Percentiles rank a stretch among this genome's conserved stretches.
phyloP scores from a whole-genome alignment of 257 asterid species.

The Solanum neorickii region DNA sequence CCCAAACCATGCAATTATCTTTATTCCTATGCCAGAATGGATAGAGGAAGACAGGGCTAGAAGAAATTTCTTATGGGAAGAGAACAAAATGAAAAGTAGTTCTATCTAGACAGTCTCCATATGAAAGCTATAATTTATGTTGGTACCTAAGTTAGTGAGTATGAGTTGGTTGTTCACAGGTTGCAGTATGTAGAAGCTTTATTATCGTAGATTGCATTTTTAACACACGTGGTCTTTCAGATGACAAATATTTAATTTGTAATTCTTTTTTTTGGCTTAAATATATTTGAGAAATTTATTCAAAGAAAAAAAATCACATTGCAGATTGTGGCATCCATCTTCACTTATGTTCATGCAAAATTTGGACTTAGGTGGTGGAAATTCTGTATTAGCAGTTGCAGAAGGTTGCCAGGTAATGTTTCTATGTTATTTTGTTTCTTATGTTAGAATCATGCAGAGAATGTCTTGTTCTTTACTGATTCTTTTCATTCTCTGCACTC shows the following conservation, averaged over 20 bases:
- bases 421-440: not conserved
- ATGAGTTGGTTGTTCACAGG: not conserved
- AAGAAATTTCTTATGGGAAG: not conserved
- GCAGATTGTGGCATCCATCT: slow-evolving; percentile 82
- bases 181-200: not conserved
- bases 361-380: slow-evolving; percentile 30
- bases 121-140: not conserved
- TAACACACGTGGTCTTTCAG: not conserved
- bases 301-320: slow-evolving; percentile 2
- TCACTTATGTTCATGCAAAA: slow-evolving; percentile 52
- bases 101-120: not conserved
- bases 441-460: not conserved
- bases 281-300: not conserved
- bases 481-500: not conserved
- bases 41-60: not conserved
- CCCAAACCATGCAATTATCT: not conserved
- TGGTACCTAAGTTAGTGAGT: not conserved
- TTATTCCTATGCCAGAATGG: not conserved
- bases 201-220: not conserved
- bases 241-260: not conserved
- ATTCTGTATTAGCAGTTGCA: slow-evolving; percentile 53
- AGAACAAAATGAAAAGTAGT: not conserved
- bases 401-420: slow-evolving; percentile 87
- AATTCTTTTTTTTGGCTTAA: not conserved
- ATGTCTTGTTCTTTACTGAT: not conserved